These are phyloP conservation scores for Hypomyces rosellus DNA, from an alignment of 2,329 filamentous ascomycete species.

Conservation along the genomic window DNA sequence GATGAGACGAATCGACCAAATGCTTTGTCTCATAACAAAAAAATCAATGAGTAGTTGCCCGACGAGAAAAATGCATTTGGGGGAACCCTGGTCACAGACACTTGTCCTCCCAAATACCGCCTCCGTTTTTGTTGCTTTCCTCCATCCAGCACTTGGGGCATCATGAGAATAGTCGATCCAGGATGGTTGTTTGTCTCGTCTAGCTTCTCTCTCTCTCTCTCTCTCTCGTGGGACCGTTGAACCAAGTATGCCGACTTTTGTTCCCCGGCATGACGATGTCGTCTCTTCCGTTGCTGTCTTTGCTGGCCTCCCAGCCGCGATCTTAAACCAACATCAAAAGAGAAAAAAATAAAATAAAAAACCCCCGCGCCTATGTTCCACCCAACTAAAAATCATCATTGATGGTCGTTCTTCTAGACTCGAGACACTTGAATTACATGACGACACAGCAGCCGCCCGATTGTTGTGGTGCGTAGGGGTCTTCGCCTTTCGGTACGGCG, in stretches of 20 bases:
- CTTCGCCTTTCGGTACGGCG: constrained; percentile 85
- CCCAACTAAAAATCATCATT: constrained; percentile 20
- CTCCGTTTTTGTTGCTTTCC: constrained; percentile 2
- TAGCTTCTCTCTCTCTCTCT: too few relatives aligned
- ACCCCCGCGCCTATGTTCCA: constrained; percentile 7
- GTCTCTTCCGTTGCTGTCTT: constrained; percentile 15
- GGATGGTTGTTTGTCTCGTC: constrained; percentile 8
- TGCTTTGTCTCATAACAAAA: constrained; percentile 8
- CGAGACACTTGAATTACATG: constrained; percentile 56
- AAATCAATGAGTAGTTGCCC: constrained; percentile 1
- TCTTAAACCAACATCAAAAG: constrained; percentile 19
- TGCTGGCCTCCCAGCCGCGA: constrained; percentile 18
- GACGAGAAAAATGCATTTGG: constrained; percentile 5
- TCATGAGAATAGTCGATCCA: constrained; percentile 9
- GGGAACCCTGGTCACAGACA: constrained; percentile 3
- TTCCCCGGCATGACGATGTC: constrained; percentile 4
- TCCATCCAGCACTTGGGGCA: constrained; percentile 7
- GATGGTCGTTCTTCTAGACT: constrained; percentile 13
- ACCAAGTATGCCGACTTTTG: constrained; percentile 2
- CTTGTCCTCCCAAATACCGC: constrained; percentile 1
- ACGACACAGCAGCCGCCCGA: constrained; percentile 88
- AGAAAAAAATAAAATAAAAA: constrained; percentile 17
- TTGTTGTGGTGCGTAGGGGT: constrained; percentile 97
- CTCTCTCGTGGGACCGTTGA: neutral
- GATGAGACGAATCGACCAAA: constrained; percentile 8